phyloP scores from a whole-genome alignment of 352 stramenopile species.

The Blastocystis sp. region DNA sequence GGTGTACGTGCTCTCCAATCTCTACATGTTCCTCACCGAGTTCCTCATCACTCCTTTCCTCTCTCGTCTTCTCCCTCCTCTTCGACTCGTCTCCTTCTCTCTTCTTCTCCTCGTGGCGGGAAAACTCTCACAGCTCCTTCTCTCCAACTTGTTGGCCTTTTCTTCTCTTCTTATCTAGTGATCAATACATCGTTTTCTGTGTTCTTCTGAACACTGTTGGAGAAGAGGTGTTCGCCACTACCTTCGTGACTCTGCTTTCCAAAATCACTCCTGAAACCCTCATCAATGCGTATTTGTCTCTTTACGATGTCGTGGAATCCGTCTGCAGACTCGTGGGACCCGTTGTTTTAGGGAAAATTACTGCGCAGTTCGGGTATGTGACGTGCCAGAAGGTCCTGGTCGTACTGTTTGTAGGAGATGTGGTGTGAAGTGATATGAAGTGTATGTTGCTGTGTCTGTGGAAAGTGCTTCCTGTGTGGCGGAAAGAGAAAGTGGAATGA shows the following conservation, averaged over 20 bases:
- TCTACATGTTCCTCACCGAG: constrained; percentile 55
- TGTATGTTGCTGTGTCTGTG: background rate
- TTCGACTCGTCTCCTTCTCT: background rate
- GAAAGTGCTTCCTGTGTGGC: background rate
- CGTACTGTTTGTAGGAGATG: background rate
- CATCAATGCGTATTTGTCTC: background rate
- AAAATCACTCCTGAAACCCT: background rate
- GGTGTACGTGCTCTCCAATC: constrained; percentile 4
- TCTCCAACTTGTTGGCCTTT: background rate
- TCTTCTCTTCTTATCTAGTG: background rate
- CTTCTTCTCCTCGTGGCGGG: background rate
- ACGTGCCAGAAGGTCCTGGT: background rate
- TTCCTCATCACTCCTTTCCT: constrained; percentile 12
- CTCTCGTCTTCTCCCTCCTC: background rate
- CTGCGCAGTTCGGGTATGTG: background rate
- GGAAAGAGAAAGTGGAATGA: background rate
- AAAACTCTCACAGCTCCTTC: background rate
- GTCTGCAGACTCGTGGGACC: constrained; percentile 28
- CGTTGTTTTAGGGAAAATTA: background rate
- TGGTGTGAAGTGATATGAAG: background rate
- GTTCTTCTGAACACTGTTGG: constrained; percentile 12
- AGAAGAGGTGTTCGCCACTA: constrained; percentile 40
- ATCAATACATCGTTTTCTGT: constrained; percentile 22
- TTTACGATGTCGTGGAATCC: constrained; percentile 34
- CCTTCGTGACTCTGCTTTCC: background rate